Evolutionary conservation across 2,329 filamentous ascomycete genomes (phyloP), one percentile per base, ranked within the genome.

Genomic region (Rhinocladiella mackenziei): DNA sequence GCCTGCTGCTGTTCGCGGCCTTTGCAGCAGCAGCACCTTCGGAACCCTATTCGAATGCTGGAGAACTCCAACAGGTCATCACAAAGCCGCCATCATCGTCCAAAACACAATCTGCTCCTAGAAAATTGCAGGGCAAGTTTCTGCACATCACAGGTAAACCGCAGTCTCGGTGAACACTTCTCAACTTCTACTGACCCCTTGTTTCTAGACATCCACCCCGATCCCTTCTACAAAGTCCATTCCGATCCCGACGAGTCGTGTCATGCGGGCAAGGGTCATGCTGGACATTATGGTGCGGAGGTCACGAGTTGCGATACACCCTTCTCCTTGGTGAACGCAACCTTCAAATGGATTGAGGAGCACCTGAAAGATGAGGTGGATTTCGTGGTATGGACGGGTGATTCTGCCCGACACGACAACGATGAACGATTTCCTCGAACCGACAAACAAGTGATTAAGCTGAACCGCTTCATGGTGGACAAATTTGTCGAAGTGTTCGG

Each of bases 351-450:
- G 91, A 84, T 98, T 39, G 73, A 80, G 32, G 76, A 81, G 31
- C 83, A 94, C 58, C 61, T 95, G 45, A 83, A 78, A 60, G 84
- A 89, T 61, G 68, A 81, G 3, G 76, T 96, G 53, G 89, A 96
- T 64, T 96, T 96, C 62, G 82, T 95, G 37, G 72, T 95, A 36
- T 95, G 89, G 89, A 95, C 89, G 1, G 89, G 89, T 54, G 89
- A 96, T 65, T 91, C 84, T 22, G 87, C 86, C 14, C 79, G 89
- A 53, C 89, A 96, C 65, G 89, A 95, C 65, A 91, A 84, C 63
- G 89, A 95, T 62, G 85, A 91, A 62, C 67, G 77, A 35, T 73
- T 86, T 23, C 91, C 91, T 9, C 84, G 92, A 54, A 86, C 75
- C 26, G 74, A 81, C 29, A 72, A 76, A 30, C 81, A 95, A 62